Percentiles rank a stretch among this genome's conserved stretches.
Evolutionary conservation across 108 stramenopile species (phyloP).

Genomic region (Mayamaea pseudoterrestris): DNA sequence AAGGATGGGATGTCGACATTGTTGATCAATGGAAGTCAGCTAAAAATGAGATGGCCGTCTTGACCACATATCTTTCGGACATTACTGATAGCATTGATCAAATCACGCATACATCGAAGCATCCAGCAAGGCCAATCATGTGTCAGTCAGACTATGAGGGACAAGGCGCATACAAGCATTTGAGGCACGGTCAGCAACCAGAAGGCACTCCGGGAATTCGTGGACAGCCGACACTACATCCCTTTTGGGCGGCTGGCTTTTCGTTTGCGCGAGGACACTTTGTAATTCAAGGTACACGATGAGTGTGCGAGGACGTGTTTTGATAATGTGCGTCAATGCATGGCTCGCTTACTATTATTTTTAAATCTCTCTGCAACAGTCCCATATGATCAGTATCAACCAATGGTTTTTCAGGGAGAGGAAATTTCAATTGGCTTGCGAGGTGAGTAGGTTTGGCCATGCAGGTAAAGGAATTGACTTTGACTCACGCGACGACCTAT

Average conservation of each 20-base stretch:
- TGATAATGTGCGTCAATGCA: no score
- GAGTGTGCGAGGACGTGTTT: no score
- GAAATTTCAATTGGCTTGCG: slow-evolving; percentile 76
- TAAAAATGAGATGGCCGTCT: slow-evolving; percentile 83
- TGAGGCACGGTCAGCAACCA: slow-evolving; percentile 80
- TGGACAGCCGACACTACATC: slow-evolving; percentile 67
- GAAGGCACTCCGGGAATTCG: slow-evolving; percentile 53
- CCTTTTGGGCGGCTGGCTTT: slow-evolving; percentile 93
- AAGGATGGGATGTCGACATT: slow-evolving; percentile 79
- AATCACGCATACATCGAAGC: slow-evolving; percentile 27
- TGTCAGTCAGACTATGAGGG: slow-evolving; percentile 52
- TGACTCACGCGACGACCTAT: no score
- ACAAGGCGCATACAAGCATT: slow-evolving; percentile 31
- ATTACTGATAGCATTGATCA: slow-evolving; percentile 49
- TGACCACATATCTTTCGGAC: slow-evolving; percentile 73
- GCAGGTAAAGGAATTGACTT: no score
- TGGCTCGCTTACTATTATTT: no score
- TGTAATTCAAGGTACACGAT: slow-evolving; percentile 61
- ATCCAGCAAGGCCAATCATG: slow-evolving; percentile 68
- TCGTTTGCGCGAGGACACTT: slow-evolving; percentile 82
- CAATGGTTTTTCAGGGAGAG: slow-evolving; percentile 64
- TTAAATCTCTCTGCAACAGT: no score
- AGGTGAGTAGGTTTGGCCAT: no score
- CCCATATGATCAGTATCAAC: slow-evolving; percentile 82
- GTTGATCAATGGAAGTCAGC: slow-evolving; percentile 66